Conservation (phyloP, 2,329 filamentous ascomycete genomes). For the Blastomyces percursus region DNA sequence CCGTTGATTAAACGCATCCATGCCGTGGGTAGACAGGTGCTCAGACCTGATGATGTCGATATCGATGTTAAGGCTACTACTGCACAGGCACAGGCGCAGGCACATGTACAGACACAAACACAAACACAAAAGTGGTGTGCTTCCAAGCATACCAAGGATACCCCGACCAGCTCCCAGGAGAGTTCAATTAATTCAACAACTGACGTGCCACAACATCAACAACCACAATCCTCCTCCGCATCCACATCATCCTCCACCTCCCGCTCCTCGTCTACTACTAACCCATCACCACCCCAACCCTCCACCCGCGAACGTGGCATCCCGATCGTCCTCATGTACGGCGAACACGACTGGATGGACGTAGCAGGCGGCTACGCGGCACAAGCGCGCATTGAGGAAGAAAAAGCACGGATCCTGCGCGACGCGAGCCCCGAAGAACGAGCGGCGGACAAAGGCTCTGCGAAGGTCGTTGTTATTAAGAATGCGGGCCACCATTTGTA, state of each 20-base stretch:
- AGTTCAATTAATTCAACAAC: background rate
- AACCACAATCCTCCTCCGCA: slow-evolving; percentile 1
- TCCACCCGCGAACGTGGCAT: slow-evolving; percentile 52
- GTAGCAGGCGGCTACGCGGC: slow-evolving; percentile 72
- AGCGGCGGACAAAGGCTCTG: slow-evolving; percentile 61
- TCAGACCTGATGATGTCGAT: background rate
- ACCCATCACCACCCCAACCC: slow-evolving; percentile 26
- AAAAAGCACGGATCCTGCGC: slow-evolving; percentile 49
- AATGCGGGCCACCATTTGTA: slow-evolving; percentile 64
- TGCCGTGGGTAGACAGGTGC: slow-evolving; percentile 64
- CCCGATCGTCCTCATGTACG: slow-evolving; percentile 89
- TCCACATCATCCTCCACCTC: slow-evolving; percentile 8
- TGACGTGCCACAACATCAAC: background rate
- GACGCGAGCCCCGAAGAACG: slow-evolving; percentile 46
- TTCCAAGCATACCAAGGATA: background rate
- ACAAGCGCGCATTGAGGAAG: slow-evolving; percentile 64
- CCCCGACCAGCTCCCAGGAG: background rate
- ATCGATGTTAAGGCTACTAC: background rate
- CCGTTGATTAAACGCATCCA: slow-evolving; percentile 82
- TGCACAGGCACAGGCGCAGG: background rate
- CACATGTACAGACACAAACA: slow-evolving; percentile 2
- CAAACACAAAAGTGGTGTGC: slow-evolving; percentile 2
- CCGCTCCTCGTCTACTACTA: background rate
- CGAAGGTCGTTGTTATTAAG: slow-evolving; percentile 68
- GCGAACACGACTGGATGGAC: slow-evolving; percentile 99